Evolutionary conservation across 73 alveolate genomes (phyloP).

Genomic region (Paramecium pentaurelia): DNA sequence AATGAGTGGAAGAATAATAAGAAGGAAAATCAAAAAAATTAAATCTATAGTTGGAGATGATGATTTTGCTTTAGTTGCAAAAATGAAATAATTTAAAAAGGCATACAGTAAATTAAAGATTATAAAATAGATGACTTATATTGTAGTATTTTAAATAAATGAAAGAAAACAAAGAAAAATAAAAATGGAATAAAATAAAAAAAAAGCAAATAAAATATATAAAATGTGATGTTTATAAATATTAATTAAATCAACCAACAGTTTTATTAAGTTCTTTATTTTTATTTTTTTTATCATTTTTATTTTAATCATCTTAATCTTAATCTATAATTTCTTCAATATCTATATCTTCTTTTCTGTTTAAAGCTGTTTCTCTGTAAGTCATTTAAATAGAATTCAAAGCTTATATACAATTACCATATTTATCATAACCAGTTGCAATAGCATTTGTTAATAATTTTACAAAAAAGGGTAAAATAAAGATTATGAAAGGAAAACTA

Average conservation of each 20-base stretch:
- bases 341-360: neutral
- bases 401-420: neutral
- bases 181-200: neutral
- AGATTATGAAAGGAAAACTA: slow-evolving; percentile 13
- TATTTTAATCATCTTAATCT: neutral
- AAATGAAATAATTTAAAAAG: neutral
- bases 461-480: neutral
- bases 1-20: neutral
- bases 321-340: neutral
- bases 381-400: neutral
- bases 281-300: neutral
- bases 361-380: neutral
- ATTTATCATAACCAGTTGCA: slow-evolving; percentile 27
- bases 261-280: neutral
- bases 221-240: neutral
- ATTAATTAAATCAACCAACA: neutral
- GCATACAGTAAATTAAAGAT: neutral
- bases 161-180: neutral
- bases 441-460: neutral
- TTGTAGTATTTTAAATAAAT: too few species aligned
- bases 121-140: too few species aligned
- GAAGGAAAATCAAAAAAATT: neutral
- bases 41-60: neutral
- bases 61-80: neutral
- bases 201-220: neutral